phyloP scores from a whole-genome alignment of 1,284 basidiomycete genomes.

The Tremellales sp. region DNA sequence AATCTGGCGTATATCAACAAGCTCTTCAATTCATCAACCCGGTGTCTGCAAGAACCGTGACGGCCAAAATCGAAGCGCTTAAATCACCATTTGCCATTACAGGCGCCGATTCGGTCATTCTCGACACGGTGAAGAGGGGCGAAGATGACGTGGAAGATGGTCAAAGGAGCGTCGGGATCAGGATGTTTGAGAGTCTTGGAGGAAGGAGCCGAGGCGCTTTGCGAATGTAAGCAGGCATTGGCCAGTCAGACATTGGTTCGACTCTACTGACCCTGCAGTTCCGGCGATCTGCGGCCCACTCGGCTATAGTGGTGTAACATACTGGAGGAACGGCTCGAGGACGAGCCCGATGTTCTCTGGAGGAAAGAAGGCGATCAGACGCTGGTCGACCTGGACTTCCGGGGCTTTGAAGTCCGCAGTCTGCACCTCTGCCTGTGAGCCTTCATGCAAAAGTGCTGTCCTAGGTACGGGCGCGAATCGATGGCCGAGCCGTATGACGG shows the following conservation, averaged over 20 bases:
- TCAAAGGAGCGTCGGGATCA: conserved; percentile 58
- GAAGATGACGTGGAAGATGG: conserved; percentile 66
- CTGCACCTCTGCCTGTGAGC: conserved; percentile 47
- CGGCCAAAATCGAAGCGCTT: background rate
- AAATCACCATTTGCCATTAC: conserved; percentile 2
- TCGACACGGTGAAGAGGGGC: conserved; percentile 91
- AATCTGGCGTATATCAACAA: conserved; percentile 54
- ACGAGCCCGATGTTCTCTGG: conserved; percentile 45
- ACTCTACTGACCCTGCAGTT: conserved; percentile 24
- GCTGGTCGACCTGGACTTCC: conserved; percentile 55
- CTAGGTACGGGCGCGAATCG: too few relatives aligned
- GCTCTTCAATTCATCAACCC: conserved; percentile 80
- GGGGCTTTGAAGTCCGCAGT: conserved; percentile 76
- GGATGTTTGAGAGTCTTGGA: conserved; percentile 82
- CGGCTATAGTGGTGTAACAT: conserved; percentile 64
- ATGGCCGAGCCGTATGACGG: too few relatives aligned
- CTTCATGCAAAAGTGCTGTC: too few relatives aligned
- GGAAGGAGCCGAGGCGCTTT: conserved; percentile 67
- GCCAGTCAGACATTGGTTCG: background rate
- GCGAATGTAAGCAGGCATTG: conserved; percentile 34
- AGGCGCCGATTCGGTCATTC: conserved; percentile 63
- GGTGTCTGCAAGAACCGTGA: conserved; percentile 33
- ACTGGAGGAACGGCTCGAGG: conserved; percentile 64
- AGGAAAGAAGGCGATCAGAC: conserved; percentile 41
- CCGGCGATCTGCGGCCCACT: conserved; percentile 54